Percentiles rank a stretch among this genome's conserved stretches.
phyloP scores from a whole-genome alignment of 2,329 filamentous ascomycete genomes.

The Lizonia empirigonia region DNA sequence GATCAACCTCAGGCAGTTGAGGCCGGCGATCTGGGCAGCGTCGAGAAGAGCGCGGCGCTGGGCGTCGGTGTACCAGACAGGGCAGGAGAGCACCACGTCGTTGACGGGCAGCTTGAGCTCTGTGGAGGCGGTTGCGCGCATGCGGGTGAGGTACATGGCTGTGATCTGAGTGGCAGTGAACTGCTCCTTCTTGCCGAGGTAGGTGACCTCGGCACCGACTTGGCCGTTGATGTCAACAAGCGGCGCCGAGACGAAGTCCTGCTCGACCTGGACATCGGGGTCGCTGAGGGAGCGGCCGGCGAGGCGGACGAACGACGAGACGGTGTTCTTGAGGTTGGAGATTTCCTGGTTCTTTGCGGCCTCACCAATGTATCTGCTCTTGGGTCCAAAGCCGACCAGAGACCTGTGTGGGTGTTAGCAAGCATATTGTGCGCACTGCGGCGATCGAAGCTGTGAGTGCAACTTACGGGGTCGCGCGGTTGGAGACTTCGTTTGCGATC shows the following conservation, averaged over 20 bases:
- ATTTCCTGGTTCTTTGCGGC: conserved; percentile 98
- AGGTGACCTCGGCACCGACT: conserved; percentile 91
- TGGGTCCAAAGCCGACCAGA: conserved; percentile 92
- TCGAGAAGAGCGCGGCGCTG: conserved; percentile 90
- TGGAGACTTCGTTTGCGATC: conserved; percentile 99
- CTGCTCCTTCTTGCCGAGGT: conserved; percentile 91
- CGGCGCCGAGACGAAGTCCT: conserved; percentile 83
- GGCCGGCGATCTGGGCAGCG: conserved; percentile 88
- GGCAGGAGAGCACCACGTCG: conserved; percentile 92
- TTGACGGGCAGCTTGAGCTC: conserved; percentile 91
- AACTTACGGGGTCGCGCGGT: conserved; percentile 97
- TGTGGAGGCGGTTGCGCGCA: conserved; percentile 82
- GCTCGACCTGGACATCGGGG: conserved; percentile 91
- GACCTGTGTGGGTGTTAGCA: conserved; percentile 57
- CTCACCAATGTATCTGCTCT: conserved; percentile 92
- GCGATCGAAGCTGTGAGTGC: conserved; percentile 17
- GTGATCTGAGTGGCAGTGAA: conserved; percentile 94
- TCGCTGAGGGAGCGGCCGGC: conserved; percentile 85
- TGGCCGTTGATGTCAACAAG: conserved; percentile 92
- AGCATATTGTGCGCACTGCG: conserved; percentile 4
- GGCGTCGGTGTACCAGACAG: conserved; percentile 94
- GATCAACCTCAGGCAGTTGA: conserved; percentile 92
- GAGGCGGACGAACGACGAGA: conserved; percentile 89
- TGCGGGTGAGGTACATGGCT: conserved; percentile 94
- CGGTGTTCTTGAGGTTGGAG: conserved; percentile 99